These are phyloP conservation scores for Diplodia sapinea DNA, from an alignment of 2,329 filamentous ascomycete genomes.

Conservation along the genomic window DNA sequence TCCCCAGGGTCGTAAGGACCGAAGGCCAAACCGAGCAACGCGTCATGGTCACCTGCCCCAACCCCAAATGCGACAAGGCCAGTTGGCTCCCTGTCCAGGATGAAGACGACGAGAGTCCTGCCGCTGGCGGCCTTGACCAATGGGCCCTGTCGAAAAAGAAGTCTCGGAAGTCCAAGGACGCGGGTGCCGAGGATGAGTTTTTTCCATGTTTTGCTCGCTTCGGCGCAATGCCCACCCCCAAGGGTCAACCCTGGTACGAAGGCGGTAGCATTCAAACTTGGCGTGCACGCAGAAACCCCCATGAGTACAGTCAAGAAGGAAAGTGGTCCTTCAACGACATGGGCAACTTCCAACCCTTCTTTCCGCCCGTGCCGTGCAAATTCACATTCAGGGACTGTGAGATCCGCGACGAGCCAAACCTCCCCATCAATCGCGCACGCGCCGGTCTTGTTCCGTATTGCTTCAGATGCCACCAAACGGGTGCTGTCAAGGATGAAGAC, in stretches of 20 bases:
- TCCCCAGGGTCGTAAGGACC: not conserved
- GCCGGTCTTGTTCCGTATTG: constrained; percentile 6
- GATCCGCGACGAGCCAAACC: not conserved
- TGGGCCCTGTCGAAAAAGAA: no score
- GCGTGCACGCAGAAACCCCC: not conserved
- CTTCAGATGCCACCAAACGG: not conserved
- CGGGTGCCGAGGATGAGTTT: not conserved
- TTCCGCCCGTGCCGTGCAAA: not conserved
- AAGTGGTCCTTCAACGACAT: constrained; percentile 10
- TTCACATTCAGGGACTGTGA: not conserved
- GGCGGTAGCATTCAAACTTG: not conserved
- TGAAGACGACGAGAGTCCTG: not conserved
- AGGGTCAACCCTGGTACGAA: constrained; percentile 4
- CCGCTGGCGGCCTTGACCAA: not conserved
- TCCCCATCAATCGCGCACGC: constrained; percentile 3
- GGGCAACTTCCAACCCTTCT: constrained; percentile 14
- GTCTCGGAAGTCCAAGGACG: no score
- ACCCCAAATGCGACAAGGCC: not conserved
- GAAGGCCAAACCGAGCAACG: not conserved
- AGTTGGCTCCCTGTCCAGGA: not conserved
- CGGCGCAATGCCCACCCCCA: not conserved
- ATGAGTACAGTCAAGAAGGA: not conserved
- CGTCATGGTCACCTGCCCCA: not conserved
- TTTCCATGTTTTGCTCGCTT: not conserved
- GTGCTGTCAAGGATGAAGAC: not conserved